These are phyloP conservation scores for Cystobasidium tubakii DNA, from an alignment of 768 basidiomycete genomes.

Conservation along the genomic window DNA sequence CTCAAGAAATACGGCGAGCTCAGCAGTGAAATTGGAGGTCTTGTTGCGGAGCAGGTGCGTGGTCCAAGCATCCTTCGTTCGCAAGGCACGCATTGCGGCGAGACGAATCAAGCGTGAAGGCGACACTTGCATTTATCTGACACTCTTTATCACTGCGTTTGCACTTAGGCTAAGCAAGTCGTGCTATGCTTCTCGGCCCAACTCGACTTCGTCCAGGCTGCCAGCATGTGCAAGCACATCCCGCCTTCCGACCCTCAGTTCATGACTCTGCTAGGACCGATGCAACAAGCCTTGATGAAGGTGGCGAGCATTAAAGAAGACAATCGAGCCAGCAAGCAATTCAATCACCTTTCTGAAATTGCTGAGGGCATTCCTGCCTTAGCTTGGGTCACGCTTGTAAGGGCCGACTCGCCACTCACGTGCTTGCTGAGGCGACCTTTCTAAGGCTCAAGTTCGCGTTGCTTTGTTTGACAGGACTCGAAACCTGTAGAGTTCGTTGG, in stretches of 20 bases:
- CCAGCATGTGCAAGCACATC: slow-evolving; percentile 73
- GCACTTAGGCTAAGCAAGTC: slow-evolving; percentile 59
- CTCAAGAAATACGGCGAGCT: slow-evolving; percentile 68
- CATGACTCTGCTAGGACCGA: slow-evolving; percentile 60
- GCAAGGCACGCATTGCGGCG: background rate
- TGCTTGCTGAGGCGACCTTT: background rate
- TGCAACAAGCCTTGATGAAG: slow-evolving; percentile 66
- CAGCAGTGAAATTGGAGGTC: slow-evolving; percentile 63
- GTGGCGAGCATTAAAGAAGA: slow-evolving; percentile 77
- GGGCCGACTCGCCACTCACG: background rate
- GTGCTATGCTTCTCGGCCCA: slow-evolving; percentile 64
- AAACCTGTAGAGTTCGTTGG: slow-evolving; percentile 74
- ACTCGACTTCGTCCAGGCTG: slow-evolving; percentile 63
- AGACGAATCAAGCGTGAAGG: too few relatives aligned
- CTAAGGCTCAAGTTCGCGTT: background rate
- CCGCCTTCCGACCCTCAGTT: slow-evolving; percentile 52
- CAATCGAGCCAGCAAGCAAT: slow-evolving; percentile 68
- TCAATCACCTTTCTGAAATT: slow-evolving; percentile 70
- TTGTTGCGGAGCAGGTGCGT: slow-evolving; percentile 74
- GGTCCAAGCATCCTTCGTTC: slow-evolving; percentile 16
- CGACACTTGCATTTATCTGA: too few relatives aligned
- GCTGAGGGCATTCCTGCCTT: slow-evolving; percentile 72
- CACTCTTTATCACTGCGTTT: too few relatives aligned
- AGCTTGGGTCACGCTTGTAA: slow-evolving; percentile 79
- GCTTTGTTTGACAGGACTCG: slow-evolving; percentile 55